A percentile compares a stretch with the other conserved stretches of the same genome.
Evolutionary conservation across 2,329 filamentous ascomycete genomes (phyloP).

Genomic region (Ophidiomyces ophidiicola): DNA sequence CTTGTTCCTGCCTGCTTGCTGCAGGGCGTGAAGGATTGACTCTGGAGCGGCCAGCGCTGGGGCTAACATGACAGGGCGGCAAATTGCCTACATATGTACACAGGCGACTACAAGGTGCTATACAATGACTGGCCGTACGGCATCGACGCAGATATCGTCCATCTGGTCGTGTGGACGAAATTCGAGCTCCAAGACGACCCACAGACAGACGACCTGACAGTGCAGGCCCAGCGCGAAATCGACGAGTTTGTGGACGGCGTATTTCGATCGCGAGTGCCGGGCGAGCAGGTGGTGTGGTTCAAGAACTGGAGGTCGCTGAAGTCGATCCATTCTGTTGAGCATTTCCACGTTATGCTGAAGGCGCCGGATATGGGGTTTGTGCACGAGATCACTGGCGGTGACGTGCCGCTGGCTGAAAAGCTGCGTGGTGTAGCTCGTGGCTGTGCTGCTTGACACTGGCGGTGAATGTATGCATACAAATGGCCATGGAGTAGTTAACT

Average conservation of each 20-base stretch:
- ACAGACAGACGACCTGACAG: slow-evolving; percentile 41
- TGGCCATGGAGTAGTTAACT: no score
- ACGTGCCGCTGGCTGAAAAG: slow-evolving; percentile 52
- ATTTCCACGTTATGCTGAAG: slow-evolving; percentile 52
- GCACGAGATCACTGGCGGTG: slow-evolving; percentile 56
- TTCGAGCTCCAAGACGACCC: slow-evolving; percentile 32
- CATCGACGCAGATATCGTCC: slow-evolving; percentile 41
- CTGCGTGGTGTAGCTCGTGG: neutral
- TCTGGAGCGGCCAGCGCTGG: no score
- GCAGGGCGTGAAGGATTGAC: slow-evolving; percentile 9
- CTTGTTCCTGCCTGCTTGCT: neutral
- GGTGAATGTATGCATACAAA: no score
- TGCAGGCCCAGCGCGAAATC: slow-evolving; percentile 35
- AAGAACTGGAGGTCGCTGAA: slow-evolving; percentile 52
- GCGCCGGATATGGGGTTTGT: slow-evolving; percentile 61
- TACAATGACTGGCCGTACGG: slow-evolving; percentile 55
- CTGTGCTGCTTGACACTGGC: no score
- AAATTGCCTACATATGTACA: neutral
- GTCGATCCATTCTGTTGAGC: slow-evolving; percentile 47
- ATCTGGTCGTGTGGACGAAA: slow-evolving; percentile 48
- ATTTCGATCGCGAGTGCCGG: slow-evolving; percentile 43
- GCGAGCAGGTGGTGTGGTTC: slow-evolving; percentile 52
- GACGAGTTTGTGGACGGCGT: slow-evolving; percentile 39
- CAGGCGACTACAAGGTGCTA: slow-evolving; percentile 44
- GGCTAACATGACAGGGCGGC: neutral